These are phyloP conservation scores for Verticillium albo-atrum DNA, from an alignment of 2,329 filamentous ascomycete genomes.

Conservation along the genomic window DNA sequence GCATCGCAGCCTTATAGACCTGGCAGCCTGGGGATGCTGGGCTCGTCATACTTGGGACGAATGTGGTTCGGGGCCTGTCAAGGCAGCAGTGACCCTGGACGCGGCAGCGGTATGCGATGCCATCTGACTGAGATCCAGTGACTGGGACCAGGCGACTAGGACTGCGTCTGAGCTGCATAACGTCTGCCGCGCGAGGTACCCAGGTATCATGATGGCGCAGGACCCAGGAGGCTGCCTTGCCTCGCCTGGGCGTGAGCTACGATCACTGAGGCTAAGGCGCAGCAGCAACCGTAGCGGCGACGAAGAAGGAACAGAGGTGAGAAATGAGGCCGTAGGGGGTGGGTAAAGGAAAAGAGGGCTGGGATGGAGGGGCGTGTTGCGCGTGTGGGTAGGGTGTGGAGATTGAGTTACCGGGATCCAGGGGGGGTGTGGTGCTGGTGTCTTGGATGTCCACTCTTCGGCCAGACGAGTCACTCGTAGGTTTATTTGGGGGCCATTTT, in stretches of 20 bases:
- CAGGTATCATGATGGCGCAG: background rate
- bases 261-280: background rate
- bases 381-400: conserved; percentile 4
- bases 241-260: background rate
- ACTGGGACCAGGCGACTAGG: background rate
- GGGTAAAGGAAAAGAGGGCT: conserved; percentile 19
- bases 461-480: conserved; percentile 9
- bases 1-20: conserved; percentile 53
- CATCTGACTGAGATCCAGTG: conserved; percentile 3
- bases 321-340: conserved; percentile 3
- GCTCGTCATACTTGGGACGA: conserved; percentile 22
- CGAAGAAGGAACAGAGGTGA: background rate
- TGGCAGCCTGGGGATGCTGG: conserved; percentile 29
- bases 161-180: background rate
- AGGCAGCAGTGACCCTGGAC: conserved; percentile 1
- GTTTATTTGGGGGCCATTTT: background rate
- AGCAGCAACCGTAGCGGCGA: background rate
- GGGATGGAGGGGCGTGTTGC: conserved; percentile 8
- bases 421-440: background rate
- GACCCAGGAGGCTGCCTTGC: background rate
- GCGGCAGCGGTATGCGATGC: background rate
- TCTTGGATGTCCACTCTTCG: conserved; percentile 1
- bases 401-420: background rate
- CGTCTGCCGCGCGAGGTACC: background rate
- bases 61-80: conserved; percentile 13